A percentile compares a stretch with the other conserved stretches of the same genome.
These are phyloP conservation scores for Triglochin maritima DNA, from an alignment of 106 monocot genomes.

Conservation along the genomic window DNA sequence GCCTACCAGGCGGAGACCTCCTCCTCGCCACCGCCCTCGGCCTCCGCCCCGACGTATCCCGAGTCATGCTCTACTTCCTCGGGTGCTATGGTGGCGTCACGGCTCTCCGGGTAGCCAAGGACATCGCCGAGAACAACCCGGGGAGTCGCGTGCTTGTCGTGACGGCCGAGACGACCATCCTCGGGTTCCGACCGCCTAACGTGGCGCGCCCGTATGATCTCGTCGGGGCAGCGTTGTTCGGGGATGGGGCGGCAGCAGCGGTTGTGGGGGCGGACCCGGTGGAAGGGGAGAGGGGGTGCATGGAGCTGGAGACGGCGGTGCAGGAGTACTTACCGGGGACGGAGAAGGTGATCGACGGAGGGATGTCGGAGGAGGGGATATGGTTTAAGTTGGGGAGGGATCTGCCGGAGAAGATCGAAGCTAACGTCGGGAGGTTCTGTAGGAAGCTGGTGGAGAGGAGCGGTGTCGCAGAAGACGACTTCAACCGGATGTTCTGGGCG, in stretches of 20 bases:
- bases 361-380: conserved; percentile 61
- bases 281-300: conserved; percentile 26
- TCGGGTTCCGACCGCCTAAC: conserved; percentile 70
- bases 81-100: conserved; percentile 81
- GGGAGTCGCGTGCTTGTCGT: conserved; percentile 68
- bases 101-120: conserved; percentile 78
- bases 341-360: conserved; percentile 41
- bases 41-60: conserved; percentile 31
- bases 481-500: conserved; percentile 73
- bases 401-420: conserved; percentile 53
- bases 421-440: conserved; percentile 53
- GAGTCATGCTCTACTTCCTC: conserved; percentile 60
- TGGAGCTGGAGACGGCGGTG: conserved; percentile 43
- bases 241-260: conserved; percentile 68
- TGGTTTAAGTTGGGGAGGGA: conserved; percentile 65
- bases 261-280: conserved; percentile 52
- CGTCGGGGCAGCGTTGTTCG: conserved; percentile 77
- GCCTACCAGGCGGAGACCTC: conserved; percentile 76
- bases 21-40: conserved; percentile 39
- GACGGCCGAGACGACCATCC: conserved; percentile 65
- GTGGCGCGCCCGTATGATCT: conserved; percentile 57
- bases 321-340: conserved; percentile 68
- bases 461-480: conserved; percentile 10
- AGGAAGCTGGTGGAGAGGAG: conserved; percentile 23
- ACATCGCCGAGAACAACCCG: conserved; percentile 84